phyloP scores from a whole-genome alignment of 2,329 filamentous ascomycete genomes.

The Clonostachys rhizophaga region DNA sequence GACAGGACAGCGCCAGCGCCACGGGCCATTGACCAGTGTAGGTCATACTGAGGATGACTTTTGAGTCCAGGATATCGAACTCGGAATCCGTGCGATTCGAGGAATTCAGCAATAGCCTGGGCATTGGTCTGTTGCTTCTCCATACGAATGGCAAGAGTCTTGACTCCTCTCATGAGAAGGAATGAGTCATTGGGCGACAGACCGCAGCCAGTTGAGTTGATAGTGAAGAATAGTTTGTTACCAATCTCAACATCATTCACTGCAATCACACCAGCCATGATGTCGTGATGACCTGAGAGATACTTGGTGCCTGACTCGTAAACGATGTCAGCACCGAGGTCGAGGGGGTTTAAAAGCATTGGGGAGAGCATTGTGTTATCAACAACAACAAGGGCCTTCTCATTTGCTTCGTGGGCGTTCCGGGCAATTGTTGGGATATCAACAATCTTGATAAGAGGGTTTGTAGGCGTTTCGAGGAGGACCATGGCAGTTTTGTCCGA shows the following conservation, averaged over 20 bases:
- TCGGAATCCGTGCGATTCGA: constrained; percentile 86
- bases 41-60: constrained; percentile 92
- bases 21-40: constrained; percentile 93
- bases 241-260: constrained; percentile 78
- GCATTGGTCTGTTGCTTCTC: constrained; percentile 96
- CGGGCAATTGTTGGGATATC: constrained; percentile 80
- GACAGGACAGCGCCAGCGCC: constrained; percentile 91
- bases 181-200: constrained; percentile 94
- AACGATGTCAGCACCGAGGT: constrained; percentile 90
- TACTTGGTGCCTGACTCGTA: constrained; percentile 99
- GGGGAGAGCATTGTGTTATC: constrained; percentile 99
- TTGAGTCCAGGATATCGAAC: constrained; percentile 93
- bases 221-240: constrained; percentile 92
- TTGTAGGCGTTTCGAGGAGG: constrained; percentile 91
- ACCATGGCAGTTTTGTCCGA: constrained; percentile 89
- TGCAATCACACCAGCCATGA: constrained; percentile 97
- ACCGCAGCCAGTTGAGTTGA: constrained; percentile 94
- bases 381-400: constrained; percentile 78
- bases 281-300: constrained; percentile 93
- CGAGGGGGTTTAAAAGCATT: constrained; percentile 87
- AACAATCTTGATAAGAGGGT: constrained; percentile 96
- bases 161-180: constrained; percentile 90
- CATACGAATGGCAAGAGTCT: constrained; percentile 96
- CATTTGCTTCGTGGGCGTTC: constrained; percentile 71
- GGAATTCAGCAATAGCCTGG: constrained; percentile 84